phyloP scores from a whole-genome alignment of 2,329 filamentous ascomycete species.

The Curvularia spicifera region DNA sequence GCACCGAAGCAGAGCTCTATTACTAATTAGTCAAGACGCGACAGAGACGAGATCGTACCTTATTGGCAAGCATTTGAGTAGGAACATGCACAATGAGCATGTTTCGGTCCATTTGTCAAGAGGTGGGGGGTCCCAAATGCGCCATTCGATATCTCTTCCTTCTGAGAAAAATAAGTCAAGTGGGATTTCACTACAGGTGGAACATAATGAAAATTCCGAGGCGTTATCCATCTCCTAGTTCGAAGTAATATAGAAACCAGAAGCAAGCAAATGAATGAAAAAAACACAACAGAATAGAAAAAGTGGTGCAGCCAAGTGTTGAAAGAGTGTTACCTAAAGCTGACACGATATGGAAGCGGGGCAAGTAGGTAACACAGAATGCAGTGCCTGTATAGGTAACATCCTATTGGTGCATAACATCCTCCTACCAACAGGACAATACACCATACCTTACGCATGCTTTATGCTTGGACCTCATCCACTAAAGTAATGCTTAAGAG shows the following conservation, averaged over 20 bases:
- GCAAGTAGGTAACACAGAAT: background rate
- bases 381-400: background rate
- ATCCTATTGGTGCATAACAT: background rate
- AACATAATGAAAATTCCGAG: background rate
- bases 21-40: background rate
- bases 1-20: background rate
- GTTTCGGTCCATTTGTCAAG: background rate
- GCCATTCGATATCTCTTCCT: too few relatives aligned
- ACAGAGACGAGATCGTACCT: background rate
- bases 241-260: background rate
- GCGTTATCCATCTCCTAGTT: background rate
- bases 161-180: background rate
- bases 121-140: background rate
- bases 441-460: too few relatives aligned
- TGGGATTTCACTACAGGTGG: background rate
- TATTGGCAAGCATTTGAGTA: background rate
- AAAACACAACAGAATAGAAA: background rate
- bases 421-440: too few relatives aligned
- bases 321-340: background rate
- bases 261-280: background rate
- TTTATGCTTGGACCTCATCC: too few relatives aligned
- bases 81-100: background rate
- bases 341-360: background rate
- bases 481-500: too few relatives aligned
- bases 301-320: background rate